These are phyloP conservation scores for Xylaria palmicola DNA, from an alignment of 495 filamentous ascomycete species.

Conservation along the genomic window DNA sequence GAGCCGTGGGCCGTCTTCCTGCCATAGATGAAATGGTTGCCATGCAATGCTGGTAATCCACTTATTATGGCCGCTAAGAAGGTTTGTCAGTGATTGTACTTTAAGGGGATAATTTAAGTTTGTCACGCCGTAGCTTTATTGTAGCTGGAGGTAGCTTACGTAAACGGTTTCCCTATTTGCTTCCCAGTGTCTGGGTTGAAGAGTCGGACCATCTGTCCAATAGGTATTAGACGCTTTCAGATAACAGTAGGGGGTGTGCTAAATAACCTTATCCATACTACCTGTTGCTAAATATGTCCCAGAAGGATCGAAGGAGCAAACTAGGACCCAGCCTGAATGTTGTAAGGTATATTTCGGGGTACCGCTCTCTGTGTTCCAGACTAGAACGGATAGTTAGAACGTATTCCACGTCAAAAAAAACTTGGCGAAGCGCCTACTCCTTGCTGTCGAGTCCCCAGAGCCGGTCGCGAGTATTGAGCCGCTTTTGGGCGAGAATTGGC, in stretches of 20 bases:
- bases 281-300: constrained; percentile 81
- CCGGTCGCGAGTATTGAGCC: constrained; percentile 84
- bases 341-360: constrained; percentile 87
- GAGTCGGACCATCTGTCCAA: constrained; percentile 63
- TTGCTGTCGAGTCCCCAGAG: constrained; percentile 85
- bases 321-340: constrained; percentile 88
- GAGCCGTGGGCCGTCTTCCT: constrained; percentile 69
- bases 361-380: constrained; percentile 96
- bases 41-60: constrained; percentile 87
- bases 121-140: no score
- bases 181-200: constrained; percentile 88
- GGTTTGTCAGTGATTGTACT: not conserved
- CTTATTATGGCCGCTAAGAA: constrained; percentile 70
- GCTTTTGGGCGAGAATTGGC: constrained; percentile 79
- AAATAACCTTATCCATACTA: constrained; percentile 74
- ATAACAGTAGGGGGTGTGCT: not conserved
- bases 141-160: constrained; percentile 35
- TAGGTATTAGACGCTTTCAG: not conserved
- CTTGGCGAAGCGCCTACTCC: constrained; percentile 36
- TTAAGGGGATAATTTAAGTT: not conserved
- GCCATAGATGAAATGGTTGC: constrained; percentile 90
- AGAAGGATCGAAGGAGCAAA: constrained; percentile 85
- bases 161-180: constrained; percentile 70
- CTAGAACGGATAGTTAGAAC: constrained; percentile 4
- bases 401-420: not conserved